Evolutionary conservation across 371 early-diverging fungal species (phyloP), one percentile per base, ranked within the genome.

Genomic region (Umbelopsis sp.): DNA sequence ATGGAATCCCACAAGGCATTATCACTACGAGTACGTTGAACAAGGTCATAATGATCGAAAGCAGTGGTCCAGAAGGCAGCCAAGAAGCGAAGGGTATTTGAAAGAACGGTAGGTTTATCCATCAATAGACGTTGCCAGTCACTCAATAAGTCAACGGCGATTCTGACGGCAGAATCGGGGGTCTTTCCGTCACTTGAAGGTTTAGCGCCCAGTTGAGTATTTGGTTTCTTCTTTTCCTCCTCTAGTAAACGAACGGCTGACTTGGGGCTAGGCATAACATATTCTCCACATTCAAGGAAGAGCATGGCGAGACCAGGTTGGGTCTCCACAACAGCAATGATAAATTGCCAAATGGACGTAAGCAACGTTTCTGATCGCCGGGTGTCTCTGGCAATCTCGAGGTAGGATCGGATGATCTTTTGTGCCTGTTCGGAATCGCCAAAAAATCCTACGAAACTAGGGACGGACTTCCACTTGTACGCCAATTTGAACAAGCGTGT

Each of bases 201-300:
- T 22, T 65, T 65, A 6, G 65, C 25, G n/a, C 66, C 50, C 2
- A 57, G 29, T 20, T 63, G 37, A 20, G 67, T 62, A 14, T 89
- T 89, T 5, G 76, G 77, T 2, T 77, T 79, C 46, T 81, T 80
- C 53, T 87, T 86, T 66, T 92, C 89, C 25, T 86, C 89, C 70
- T 80, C 69, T 63, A 90, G 79, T 29, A 90, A 71, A 65, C 83
- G 83, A 51, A 72, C 72, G 8, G 83, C 78, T 8, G 83, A 79
- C 51, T 83, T 83, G 7, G 83, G 83, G 53, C 83, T 83, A 4
- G 83, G 83, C 81, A 83, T 75, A 50, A 83, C 76, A 8, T 73
- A 74, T 64, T 83, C 83, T n/a, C 80, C 78, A 65, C 83, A 83
- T 52, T 83, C 83, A 44, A 83, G 68, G 57, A 83, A 83, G 44